Base-by-base conservation (phyloP, 257 asterid genomes). In the Avicennia marina region DNA sequence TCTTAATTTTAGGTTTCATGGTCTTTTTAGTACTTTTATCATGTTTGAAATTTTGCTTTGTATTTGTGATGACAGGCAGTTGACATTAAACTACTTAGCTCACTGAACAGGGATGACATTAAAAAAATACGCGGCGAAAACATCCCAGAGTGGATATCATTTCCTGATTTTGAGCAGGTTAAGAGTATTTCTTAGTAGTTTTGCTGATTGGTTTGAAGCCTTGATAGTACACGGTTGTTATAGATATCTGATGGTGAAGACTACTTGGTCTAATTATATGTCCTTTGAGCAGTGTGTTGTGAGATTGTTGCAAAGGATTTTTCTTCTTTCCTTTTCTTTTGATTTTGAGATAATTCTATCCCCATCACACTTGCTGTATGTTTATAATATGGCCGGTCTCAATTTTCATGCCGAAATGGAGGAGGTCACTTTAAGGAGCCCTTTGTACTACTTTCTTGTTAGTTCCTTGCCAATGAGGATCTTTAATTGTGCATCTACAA, bases 151-250 rank as follows among this genome's bases (percentile, higher is more conserved):
- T 91, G 97, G 98, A 91, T 91, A 60, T 88, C 97, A 2, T 91
- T 91, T 72, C 98, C 98, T n/a, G 94, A 76, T 49, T 91, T 45
- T 58, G 95, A 91, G 72, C 98, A 91, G 94, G 98, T 91, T 60
- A n/a, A 42, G 56, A 18, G 10, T 29, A 4, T 58, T 54, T 58
- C 32, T 18, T 22, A 33, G 20, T 69, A 10, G 19, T 46, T 31
- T 46, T 17, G 22, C 27, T 36, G 27, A 41, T 48, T 58, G 47
- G 42, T 42, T 48, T 54, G 31, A 29, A 26, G 18, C 10, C 34
- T 31, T 64, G 70, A 25, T 24, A 58, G 42, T 7, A 44, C 26
- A 4, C 8, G n/a, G 53, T 45, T 46, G 58, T 34, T 21, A n/a
- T 42, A 11, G 58, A 51, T 34, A 45, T 19, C 43, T 34, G 19